Conservation (phyloP, 148 eudicot genomes). For the Agrostemma githago region DNA sequence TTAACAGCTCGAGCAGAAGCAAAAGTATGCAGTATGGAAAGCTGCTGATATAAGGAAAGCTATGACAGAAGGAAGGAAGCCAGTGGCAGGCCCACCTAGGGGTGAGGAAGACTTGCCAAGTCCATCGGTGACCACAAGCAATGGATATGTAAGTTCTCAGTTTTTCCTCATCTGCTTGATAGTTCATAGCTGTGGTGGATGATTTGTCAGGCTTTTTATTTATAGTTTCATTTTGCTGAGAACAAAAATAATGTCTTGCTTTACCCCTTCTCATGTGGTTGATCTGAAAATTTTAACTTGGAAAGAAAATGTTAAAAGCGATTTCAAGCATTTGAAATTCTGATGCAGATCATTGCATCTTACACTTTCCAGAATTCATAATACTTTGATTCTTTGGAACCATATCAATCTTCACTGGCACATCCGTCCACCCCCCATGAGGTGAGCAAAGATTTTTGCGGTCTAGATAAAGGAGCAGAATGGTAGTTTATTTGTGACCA, state of each 20-base stretch:
- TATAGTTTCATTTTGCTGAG: background rate
- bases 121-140: conserved; percentile 40
- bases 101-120: conserved; percentile 55
- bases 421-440: background rate
- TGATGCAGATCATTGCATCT: background rate
- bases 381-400: background rate
- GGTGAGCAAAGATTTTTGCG: background rate
- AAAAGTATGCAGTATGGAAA: conserved; percentile 97
- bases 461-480: background rate
- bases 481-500: background rate
- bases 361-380: background rate
- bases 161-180: conserved; percentile 6
- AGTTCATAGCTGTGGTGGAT: too few species aligned
- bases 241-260: background rate
- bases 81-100: conserved; percentile 91
- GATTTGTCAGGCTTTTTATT: conserved; percentile 2
- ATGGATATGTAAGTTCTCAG: conserved; percentile 51
- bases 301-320: background rate
- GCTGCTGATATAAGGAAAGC: conserved; percentile 98
- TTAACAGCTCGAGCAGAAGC: conserved; percentile 90
- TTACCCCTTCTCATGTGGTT: background rate
- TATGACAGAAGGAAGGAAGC: conserved; percentile 88
- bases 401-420: background rate
- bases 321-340: background rate
- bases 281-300: background rate